Conservation (phyloP, 1,139 yeast genomes). For the Debaryomyces sp. region DNA sequence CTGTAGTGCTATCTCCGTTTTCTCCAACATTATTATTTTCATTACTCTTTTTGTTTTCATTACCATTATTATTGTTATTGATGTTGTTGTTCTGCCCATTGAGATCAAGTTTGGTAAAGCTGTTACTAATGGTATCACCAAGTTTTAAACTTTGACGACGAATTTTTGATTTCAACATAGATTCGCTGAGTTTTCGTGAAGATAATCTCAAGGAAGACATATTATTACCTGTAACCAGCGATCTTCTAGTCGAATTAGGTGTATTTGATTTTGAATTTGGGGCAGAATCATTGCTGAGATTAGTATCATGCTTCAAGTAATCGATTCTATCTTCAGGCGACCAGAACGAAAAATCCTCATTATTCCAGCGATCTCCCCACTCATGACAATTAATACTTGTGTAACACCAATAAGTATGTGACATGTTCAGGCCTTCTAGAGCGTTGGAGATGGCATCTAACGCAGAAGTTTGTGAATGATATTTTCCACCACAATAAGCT, state of each 20-base stretch:
- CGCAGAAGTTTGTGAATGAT: slow-evolving; percentile 74
- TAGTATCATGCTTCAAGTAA: background rate
- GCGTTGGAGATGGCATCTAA: slow-evolving; percentile 82
- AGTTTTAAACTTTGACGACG: slow-evolving; percentile 4
- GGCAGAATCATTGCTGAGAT: background rate
- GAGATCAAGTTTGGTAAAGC: background rate
- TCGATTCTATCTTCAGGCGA: slow-evolving; percentile 60
- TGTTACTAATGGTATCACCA: background rate
- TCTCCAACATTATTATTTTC: background rate
- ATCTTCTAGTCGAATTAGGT: slow-evolving; percentile 1
- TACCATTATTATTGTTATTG: background rate
- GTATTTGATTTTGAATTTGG: background rate
- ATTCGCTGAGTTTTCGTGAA: slow-evolving; percentile 1
- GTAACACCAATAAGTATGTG: slow-evolving; percentile 88
- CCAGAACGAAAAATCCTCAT: slow-evolving; percentile 91
- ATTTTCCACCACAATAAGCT: slow-evolving; percentile 68
- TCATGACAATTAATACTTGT: slow-evolving; percentile 69
- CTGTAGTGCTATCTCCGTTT: background rate
- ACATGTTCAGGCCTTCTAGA: slow-evolving; percentile 68
- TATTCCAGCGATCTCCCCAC: slow-evolving; percentile 92
- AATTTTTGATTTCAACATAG: slow-evolving; percentile 1
- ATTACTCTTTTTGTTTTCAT: background rate
- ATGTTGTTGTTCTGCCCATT: background rate
- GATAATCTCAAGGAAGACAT: slow-evolving; percentile 1
- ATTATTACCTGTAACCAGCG: slow-evolving; percentile 4